Base-by-base conservation (phyloP, 441 rosid species). In the Pelargonium myrrhifolium region DNA sequence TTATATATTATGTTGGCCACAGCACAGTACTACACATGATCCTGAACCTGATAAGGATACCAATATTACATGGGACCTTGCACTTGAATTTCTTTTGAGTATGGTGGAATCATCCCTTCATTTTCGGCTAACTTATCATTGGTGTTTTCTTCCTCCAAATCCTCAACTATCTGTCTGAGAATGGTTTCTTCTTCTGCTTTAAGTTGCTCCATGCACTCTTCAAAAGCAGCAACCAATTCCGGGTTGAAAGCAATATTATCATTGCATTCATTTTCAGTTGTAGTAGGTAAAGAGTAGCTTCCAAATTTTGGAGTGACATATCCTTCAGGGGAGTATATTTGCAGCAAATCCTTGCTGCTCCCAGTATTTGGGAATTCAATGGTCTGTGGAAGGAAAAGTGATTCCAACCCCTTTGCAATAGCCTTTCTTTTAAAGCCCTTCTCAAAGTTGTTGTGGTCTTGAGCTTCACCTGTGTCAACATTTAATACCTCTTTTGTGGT, bases 291-390 rank as follows among this genome's bases (percentile, higher is more conserved):
- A 21, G 70, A 17, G 28, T 74, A 74, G 68, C 74, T 68, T 42
- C 84, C 81, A 15, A 82, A 78, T 42, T 80, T 82, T 40, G 86
- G 82, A 39, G 84, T 80, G 53, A 68, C 66, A 26, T 74, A 68
- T 24, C 69, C 35, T 35, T 68, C 77, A 26, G 76, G 76, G 9
- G 80, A 76, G 70, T 65, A 51, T 17, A 72, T 71, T 3, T 69
- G 67, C 7, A 77, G 65, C 81, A 77, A 72, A 69, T 78, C 80
- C 43, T 65, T 72, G 28, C 69, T 76, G 51, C 77, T 66, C 9
- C 65, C 73, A 61, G 71, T 72, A 1, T 71, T 64, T 12, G 69
- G 75, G 49, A 78, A 71, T 61, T 80, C 84, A 58, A 76, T 42
- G 53, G 62, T 49, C 17, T 58, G 47, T 28, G 82, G 82, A 55